Base-by-base conservation (phyloP, 1,284 basidiomycete species). In the Trichosporon coremiiforme region DNA sequence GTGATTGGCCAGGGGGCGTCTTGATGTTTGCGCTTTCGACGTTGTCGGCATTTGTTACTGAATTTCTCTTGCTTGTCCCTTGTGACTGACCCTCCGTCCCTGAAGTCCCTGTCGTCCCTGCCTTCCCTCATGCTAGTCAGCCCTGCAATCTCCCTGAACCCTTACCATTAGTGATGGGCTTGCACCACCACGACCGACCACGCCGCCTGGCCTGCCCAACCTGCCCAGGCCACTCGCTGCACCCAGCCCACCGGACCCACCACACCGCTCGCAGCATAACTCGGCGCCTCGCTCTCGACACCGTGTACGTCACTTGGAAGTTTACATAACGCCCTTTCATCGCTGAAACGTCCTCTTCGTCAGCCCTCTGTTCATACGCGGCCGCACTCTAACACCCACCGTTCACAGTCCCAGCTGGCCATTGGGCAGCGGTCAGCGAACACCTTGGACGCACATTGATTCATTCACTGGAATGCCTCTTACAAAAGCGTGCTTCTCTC, bases 341-440 rank as follows among this genome's bases (percentile, higher is more conserved):
- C 15, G 31, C 29, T 60, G 57, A 60, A 60, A 60, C 57, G 57
- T 60, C 57, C 53, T 31, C 53, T 55, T 25, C 53, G 53, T 25
- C 53, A 4, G 20, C 20, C 22, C 20, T 55, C 22, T 12, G n/a
- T n/a, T n/a, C n/a, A n/a, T n/a, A n/a, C n/a, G n/a, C n/a, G n/a
- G n/a, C n/a, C n/a, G n/a, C n/a, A n/a, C n/a, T n/a, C n/a, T n/a
- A n/a, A n/a, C n/a, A n/a, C n/a, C n/a, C n/a, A n/a, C n/a, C n/a
- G n/a, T n/a, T n/a, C n/a, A n/a, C n/a, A n/a, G 38, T 15, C 38
- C 38, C 4, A 3, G 8, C 4, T 38, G 2, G n/a, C n/a, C n/a
- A n/a, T n/a, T n/a, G n/a, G n/a, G n/a, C n/a, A n/a, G 41, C 41
- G 41, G 17, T 7, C 41, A 45, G 41, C 41, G 15, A 45, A 17